These are phyloP conservation scores for Phragmites australis DNA, from an alignment of 176 grass and related monocot species.

Conservation along the genomic window DNA sequence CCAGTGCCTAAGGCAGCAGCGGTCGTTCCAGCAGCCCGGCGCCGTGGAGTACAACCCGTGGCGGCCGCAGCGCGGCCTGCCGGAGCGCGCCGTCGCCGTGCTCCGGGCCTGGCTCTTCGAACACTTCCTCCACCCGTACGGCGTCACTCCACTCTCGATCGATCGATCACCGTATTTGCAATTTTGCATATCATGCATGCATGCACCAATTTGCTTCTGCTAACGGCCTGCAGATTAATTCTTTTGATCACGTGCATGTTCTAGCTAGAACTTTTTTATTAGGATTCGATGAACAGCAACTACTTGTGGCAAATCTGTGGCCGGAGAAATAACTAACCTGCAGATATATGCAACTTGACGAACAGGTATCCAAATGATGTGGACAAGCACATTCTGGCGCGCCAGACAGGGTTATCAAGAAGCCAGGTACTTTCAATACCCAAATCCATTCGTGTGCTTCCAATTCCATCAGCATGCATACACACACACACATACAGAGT, in stretches of 20 bases:
- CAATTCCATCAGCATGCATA: not conserved
- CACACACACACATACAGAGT: not conserved
- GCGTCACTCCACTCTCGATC: not conserved
- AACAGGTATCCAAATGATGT: conserved; percentile 78
- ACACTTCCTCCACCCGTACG: conserved; percentile 87
- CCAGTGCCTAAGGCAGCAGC: conserved; percentile 53
- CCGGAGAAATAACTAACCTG: too few species aligned
- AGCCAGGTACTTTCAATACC: conserved; percentile 51
- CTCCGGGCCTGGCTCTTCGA: conserved; percentile 94
- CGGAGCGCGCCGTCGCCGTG: conserved; percentile 61
- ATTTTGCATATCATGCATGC: not conserved
- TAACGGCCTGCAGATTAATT: too few species aligned
- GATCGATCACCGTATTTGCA: not conserved
- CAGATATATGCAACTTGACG: too few species aligned
- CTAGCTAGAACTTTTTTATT: too few species aligned
- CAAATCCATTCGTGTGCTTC: not conserved
- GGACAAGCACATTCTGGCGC: conserved; percentile 80
- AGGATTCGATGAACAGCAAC: too few species aligned
- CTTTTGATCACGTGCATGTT: too few species aligned
- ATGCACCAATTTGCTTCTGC: too few species aligned
- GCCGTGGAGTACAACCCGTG: conserved; percentile 57
- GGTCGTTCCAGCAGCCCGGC: conserved; percentile 53
- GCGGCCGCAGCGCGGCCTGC: conserved; percentile 70
- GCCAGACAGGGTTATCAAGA: conserved; percentile 74
- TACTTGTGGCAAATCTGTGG: too few species aligned